Evolutionary conservation across 192 early-diverging fungal genomes (phyloP).

Genomic region (Umbelopsis sp.): DNA sequence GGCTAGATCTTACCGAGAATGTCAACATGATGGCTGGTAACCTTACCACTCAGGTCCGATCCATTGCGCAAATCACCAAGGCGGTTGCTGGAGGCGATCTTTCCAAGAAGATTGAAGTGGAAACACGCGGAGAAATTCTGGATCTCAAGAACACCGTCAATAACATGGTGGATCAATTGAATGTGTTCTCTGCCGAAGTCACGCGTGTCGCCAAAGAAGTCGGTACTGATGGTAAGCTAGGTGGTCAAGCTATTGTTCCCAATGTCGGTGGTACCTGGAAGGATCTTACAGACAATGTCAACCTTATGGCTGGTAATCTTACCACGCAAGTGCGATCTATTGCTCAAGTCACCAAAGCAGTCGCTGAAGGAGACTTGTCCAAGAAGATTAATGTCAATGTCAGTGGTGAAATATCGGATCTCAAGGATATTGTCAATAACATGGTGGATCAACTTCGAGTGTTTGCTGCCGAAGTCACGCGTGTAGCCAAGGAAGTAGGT

Average conservation of each 20-base stretch:
- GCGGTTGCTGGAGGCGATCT: constrained; percentile 56
- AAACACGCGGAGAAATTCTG: constrained; percentile 53
- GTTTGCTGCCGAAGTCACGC: constrained; percentile 57
- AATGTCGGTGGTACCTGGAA: constrained; percentile 61
- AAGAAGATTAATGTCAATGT: constrained; percentile 51
- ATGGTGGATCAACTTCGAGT: constrained; percentile 60
- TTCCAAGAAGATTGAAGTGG: constrained; percentile 50
- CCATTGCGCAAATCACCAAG: constrained; percentile 51
- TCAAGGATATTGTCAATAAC: constrained; percentile 59
- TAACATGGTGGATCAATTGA: constrained; percentile 59
- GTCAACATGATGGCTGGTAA: constrained; percentile 64
- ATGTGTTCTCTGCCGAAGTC: constrained; percentile 62
- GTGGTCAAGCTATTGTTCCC: constrained; percentile 60
- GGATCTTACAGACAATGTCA: constrained; percentile 63
- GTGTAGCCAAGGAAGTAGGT: constrained; percentile 61
- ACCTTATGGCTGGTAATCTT: constrained; percentile 62
- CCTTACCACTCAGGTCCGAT: constrained; percentile 52
- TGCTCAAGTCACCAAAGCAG: constrained; percentile 55
- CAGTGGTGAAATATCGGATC: constrained; percentile 56
- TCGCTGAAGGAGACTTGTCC: constrained; percentile 58
- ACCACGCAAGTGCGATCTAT: constrained; percentile 64
- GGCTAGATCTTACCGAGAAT: constrained; percentile 57
- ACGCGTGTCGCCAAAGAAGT: constrained; percentile 64
- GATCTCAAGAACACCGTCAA: constrained; percentile 64
- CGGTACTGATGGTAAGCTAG: constrained; percentile 71